These are phyloP conservation scores for Ilyonectria mors-panacis DNA, from an alignment of 2,329 filamentous ascomycete genomes.

Conservation along the genomic window DNA sequence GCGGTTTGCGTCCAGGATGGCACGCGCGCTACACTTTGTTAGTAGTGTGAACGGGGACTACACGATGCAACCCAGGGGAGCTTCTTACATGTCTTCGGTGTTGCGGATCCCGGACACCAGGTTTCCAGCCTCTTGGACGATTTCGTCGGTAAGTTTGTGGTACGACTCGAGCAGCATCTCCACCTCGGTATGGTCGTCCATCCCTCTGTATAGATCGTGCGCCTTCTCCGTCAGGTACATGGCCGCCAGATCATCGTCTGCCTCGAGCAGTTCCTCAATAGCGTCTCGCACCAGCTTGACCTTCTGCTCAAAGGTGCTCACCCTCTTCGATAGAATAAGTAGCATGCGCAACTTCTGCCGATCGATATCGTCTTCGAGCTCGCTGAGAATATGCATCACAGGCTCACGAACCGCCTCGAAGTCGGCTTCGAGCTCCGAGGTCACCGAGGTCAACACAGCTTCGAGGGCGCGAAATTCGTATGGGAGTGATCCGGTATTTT, in stretches of 20 bases:
- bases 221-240: constrained; percentile 97
- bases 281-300: constrained; percentile 94
- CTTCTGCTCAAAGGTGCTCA: constrained; percentile 98
- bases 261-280: constrained; percentile 94
- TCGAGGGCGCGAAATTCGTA: constrained; percentile 98
- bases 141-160: constrained; percentile 97
- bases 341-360: constrained; percentile 92
- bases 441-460: constrained; percentile 94
- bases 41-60: constrained; percentile 18
- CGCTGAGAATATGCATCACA: constrained; percentile 88
- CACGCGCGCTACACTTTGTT: constrained; percentile 79
- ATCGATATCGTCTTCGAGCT: constrained; percentile 97
- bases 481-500: constrained; percentile 76
- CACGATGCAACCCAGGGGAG: not conserved
- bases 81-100: constrained; percentile 93
- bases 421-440: constrained; percentile 90
- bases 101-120: constrained; percentile 95
- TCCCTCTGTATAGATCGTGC: constrained; percentile 78
- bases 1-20: constrained; percentile 97
- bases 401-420: constrained; percentile 95
- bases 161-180: constrained; percentile 98
- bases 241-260: constrained; percentile 91
- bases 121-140: constrained; percentile 94
- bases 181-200: constrained; percentile 94
- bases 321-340: constrained; percentile 93